These are phyloP conservation scores for Zasmidium angulare DNA, from an alignment of 2,329 filamentous ascomycete species.

Conservation along the genomic window DNA sequence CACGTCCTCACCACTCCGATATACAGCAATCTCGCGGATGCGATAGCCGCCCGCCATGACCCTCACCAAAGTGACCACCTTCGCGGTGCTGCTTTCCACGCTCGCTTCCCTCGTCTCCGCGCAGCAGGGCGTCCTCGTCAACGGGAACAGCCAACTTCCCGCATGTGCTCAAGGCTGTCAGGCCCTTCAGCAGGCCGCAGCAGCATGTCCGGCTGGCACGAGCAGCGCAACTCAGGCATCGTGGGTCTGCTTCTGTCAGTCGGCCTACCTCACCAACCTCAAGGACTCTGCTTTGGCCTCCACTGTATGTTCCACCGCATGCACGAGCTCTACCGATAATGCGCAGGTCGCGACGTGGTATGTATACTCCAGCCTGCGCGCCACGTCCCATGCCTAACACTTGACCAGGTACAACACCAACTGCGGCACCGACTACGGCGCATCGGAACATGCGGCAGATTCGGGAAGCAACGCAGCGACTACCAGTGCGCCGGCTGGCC, in stretches of 20 bases:
- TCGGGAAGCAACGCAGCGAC: conserved; percentile 12
- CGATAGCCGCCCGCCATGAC: neutral
- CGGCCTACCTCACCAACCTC: conserved; percentile 59
- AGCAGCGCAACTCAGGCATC: conserved; percentile 47
- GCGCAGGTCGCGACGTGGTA: conserved; percentile 64
- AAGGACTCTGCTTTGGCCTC: conserved; percentile 44
- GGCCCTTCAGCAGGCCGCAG: conserved; percentile 61
- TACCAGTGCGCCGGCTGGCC: conserved; percentile 9
- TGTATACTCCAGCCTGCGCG: neutral
- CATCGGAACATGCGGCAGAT: conserved; percentile 26
- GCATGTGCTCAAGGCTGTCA: conserved; percentile 37
- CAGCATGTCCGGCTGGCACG: conserved; percentile 60
- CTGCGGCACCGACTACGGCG: conserved; percentile 55
- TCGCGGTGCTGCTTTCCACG: neutral
- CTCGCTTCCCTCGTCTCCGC: conserved; percentile 16
- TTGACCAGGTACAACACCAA: conserved; percentile 56
- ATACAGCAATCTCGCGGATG: neutral
- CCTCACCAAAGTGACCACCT: neutral
- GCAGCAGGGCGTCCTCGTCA: conserved; percentile 30
- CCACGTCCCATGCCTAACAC: neutral
- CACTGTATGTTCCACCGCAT: conserved; percentile 58
- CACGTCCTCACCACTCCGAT: neutral
- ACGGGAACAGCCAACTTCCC: conserved; percentile 37
- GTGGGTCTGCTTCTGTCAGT: conserved; percentile 73
- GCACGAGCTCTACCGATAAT: conserved; percentile 49